These are phyloP conservation scores for Suillus luteus DNA, from an alignment of 768 basidiomycete genomes.

Conservation along the genomic window DNA sequence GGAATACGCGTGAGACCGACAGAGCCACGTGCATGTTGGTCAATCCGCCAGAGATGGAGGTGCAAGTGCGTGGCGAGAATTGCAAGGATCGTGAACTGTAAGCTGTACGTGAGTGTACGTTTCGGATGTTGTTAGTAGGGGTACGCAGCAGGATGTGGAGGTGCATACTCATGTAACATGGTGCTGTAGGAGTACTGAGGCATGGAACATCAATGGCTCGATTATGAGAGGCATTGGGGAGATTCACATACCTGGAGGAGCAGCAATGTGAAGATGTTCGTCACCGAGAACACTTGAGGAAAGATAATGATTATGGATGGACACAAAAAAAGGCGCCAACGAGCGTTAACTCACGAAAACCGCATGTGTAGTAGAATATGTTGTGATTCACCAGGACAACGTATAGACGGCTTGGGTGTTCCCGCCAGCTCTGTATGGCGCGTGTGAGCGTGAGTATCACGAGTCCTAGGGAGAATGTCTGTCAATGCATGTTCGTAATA, in stretches of 20 bases:
- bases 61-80: background rate
- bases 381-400: background rate
- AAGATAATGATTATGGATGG: background rate
- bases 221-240: background rate
- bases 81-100: background rate
- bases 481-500: background rate
- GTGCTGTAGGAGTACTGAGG: background rate
- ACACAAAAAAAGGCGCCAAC: too few species aligned
- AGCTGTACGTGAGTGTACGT: background rate
- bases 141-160: background rate
- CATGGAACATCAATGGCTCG: background rate
- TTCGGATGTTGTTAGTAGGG: background rate
- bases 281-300: background rate
- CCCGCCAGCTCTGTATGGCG: background rate
- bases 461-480: background rate
- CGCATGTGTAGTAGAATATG: background rate
- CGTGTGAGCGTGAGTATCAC: background rate
- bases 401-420: background rate
- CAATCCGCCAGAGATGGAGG: too few species aligned
- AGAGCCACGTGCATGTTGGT: background rate
- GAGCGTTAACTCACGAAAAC: background rate
- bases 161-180: background rate
- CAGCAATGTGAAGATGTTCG: background rate
- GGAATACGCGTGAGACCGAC: background rate
- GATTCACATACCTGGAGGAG: background rate